Conservation (phyloP, 371 early-diverging fungal genomes). For the Mucor irregularis region DNA sequence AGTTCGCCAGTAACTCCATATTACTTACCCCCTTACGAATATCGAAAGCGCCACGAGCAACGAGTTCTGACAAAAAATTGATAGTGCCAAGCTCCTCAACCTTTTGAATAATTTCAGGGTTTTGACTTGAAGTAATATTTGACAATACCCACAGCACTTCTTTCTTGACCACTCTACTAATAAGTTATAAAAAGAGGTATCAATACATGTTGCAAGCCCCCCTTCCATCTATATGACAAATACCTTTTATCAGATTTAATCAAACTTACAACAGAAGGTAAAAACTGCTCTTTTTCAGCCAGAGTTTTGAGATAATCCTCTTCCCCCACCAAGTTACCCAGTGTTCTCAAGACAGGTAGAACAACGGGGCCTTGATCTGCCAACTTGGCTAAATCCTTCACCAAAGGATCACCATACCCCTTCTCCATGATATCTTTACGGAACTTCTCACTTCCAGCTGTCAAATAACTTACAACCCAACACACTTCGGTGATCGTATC, state of each 20-base stretch:
- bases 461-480: slow-evolving; percentile 73
- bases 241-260: slow-evolving; percentile 62
- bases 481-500: slow-evolving; percentile 68
- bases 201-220: too few relatives aligned
- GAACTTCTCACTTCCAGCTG: slow-evolving; percentile 59
- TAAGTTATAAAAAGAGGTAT: slow-evolving; percentile 6
- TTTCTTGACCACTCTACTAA: slow-evolving; percentile 64
- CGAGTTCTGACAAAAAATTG: slow-evolving; percentile 54
- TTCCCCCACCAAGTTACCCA: slow-evolving; percentile 64
- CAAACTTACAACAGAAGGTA: slow-evolving; percentile 48
- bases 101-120: slow-evolving; percentile 26
- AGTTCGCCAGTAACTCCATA: too few relatives aligned
- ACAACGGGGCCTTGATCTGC: slow-evolving; percentile 46
- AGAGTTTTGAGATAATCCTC: slow-evolving; percentile 55
- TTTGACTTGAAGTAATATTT: slow-evolving; percentile 67
- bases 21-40: slow-evolving; percentile 66
- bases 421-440: slow-evolving; percentile 48
- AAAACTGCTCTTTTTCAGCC: slow-evolving; percentile 47
- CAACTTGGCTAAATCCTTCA: slow-evolving; percentile 19
- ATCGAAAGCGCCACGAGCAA: slow-evolving; percentile 59
- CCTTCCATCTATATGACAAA: too few relatives aligned
- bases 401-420: slow-evolving; percentile 42
- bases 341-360: slow-evolving; percentile 62
- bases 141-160: slow-evolving; percentile 77
- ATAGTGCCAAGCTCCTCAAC: slow-evolving; percentile 53